These are phyloP conservation scores for Lepidium aucheri DNA, from an alignment of 345 rosid genomes.

Conservation along the genomic window DNA sequence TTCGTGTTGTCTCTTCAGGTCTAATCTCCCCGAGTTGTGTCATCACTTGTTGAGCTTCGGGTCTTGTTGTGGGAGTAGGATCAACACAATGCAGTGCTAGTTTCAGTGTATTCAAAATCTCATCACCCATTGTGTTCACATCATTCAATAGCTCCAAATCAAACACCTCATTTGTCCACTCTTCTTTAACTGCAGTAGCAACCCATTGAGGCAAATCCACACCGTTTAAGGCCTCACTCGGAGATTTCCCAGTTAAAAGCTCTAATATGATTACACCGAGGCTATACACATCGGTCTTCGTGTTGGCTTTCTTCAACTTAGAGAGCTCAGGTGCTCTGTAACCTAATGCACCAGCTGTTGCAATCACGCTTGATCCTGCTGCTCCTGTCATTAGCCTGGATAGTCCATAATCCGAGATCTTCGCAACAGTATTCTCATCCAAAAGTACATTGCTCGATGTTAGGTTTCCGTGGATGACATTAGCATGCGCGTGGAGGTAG, in stretches of 20 bases:
- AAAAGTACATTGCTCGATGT: slow-evolving; percentile 76
- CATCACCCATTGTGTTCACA: slow-evolving; percentile 58
- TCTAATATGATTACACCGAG: slow-evolving; percentile 80
- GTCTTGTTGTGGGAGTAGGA: slow-evolving; percentile 71
- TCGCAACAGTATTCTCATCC: slow-evolving; percentile 43
- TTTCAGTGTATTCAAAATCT: slow-evolving; percentile 74
- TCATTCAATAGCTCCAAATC: slow-evolving; percentile 84
- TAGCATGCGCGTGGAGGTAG: slow-evolving; percentile 64
- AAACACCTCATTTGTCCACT: slow-evolving; percentile 89
- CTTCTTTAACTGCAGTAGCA: slow-evolving; percentile 88
- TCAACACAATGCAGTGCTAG: slow-evolving; percentile 88
- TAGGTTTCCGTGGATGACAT: slow-evolving; percentile 72
- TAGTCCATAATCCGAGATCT: slow-evolving; percentile 71
- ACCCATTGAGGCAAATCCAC: slow-evolving; percentile 95
- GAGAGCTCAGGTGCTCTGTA: slow-evolving; percentile 92
- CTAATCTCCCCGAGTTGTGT: slow-evolving; percentile 68
- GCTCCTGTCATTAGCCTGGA: slow-evolving; percentile 69
- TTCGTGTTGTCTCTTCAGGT: slow-evolving; percentile 32
- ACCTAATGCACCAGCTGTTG: slow-evolving; percentile 76
- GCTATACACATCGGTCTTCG: slow-evolving; percentile 78
- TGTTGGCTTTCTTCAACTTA: slow-evolving; percentile 72
- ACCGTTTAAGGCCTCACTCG: slow-evolving; percentile 67
- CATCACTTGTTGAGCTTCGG: slow-evolving; percentile 68
- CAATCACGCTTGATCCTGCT: slow-evolving; percentile 70
- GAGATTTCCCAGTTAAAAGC: slow-evolving; percentile 86